Evolutionary conservation across 768 basidiomycete genomes (phyloP).

Genomic region (Kwoniella shandongensis): DNA sequence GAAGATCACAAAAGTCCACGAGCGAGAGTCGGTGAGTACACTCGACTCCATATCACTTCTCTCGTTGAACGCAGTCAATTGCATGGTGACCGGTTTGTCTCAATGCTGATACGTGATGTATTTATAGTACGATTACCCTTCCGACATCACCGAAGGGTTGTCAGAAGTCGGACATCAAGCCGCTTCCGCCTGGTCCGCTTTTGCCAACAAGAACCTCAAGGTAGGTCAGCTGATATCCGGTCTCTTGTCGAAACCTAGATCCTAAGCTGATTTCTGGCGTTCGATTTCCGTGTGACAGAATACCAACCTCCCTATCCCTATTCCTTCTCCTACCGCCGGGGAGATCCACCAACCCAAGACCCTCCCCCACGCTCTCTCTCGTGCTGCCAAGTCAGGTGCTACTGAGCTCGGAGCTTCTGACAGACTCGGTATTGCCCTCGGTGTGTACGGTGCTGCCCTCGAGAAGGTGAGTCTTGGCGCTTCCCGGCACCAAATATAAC

Average conservation of each 20-base stretch:
- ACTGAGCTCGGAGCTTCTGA: slow-evolving; percentile 60
- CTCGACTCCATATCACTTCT: neutral
- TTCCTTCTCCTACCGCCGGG: slow-evolving; percentile 59
- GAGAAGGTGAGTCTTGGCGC: slow-evolving; percentile 60
- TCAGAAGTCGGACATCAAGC: slow-evolving; percentile 46
- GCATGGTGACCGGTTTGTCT: neutral
- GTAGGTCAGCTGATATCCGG: slow-evolving; percentile 22
- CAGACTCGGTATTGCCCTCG: slow-evolving; percentile 73
- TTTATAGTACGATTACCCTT: slow-evolving; percentile 69
- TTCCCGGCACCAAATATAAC: neutral
- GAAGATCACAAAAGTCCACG: slow-evolving; percentile 86
- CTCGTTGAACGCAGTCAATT: too few species aligned
- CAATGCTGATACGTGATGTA: slow-evolving; percentile 58
- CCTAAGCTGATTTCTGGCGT: neutral
- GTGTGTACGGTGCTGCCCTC: slow-evolving; percentile 76
- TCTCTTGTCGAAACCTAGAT: neutral
- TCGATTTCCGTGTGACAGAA: slow-evolving; percentile 55
- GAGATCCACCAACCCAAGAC: slow-evolving; percentile 81
- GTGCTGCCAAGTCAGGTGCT: slow-evolving; percentile 68
- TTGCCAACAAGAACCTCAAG: slow-evolving; percentile 55
- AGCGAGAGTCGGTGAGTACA: slow-evolving; percentile 63
- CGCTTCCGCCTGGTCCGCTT: slow-evolving; percentile 47
- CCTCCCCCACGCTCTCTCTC: slow-evolving; percentile 86
- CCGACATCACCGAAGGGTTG: slow-evolving; percentile 62
- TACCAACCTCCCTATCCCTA: slow-evolving; percentile 76